Evolutionary conservation across 2,329 filamentous ascomycete species (phyloP).

Genomic region (Lachnellula willkommii): DNA sequence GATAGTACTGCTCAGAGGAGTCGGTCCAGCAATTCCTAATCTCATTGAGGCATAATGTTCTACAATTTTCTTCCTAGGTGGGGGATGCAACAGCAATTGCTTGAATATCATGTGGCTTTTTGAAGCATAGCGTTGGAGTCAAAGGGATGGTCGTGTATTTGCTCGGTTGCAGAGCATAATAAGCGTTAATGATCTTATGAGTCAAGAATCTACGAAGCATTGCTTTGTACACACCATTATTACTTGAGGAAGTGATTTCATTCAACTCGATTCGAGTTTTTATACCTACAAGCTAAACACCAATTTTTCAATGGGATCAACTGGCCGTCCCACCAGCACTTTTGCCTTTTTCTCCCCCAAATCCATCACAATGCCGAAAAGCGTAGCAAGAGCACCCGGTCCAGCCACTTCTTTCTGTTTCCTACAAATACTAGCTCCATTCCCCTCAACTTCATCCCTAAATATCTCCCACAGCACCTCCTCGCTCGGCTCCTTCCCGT

Average conservation of each 20-base stretch:
- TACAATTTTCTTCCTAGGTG: neutral
- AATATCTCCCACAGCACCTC: slow-evolving; percentile 5
- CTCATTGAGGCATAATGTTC: slow-evolving; percentile 49
- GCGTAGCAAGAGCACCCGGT: slow-evolving; percentile 26
- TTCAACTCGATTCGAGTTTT: too few relatives aligned
- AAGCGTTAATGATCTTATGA: too few relatives aligned
- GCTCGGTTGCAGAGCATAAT: too few relatives aligned
- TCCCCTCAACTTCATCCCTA: slow-evolving; percentile 3
- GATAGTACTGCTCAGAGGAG: slow-evolving; percentile 78
- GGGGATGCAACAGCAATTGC: neutral
- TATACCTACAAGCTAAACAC: neutral
- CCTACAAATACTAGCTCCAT: slow-evolving; percentile 27
- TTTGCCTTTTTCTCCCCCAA: slow-evolving; percentile 26
- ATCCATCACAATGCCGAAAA: slow-evolving; percentile 37
- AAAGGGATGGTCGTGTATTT: neutral
- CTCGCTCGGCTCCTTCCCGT: slow-evolving; percentile 1
- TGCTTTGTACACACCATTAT: too few relatives aligned
- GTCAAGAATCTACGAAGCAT: too few relatives aligned
- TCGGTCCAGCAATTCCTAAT: slow-evolving; percentile 69
- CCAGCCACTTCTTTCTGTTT: slow-evolving; percentile 16
- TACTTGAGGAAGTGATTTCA: too few relatives aligned
- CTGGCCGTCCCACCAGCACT: slow-evolving; percentile 32
- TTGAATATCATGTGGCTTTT: too few relatives aligned
- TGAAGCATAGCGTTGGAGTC: slow-evolving; percentile 9
- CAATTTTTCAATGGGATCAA: neutral